These are phyloP conservation scores for Yamadazyma dendronema DNA, from an alignment of 1,139 yeast species.

Conservation along the genomic window DNA sequence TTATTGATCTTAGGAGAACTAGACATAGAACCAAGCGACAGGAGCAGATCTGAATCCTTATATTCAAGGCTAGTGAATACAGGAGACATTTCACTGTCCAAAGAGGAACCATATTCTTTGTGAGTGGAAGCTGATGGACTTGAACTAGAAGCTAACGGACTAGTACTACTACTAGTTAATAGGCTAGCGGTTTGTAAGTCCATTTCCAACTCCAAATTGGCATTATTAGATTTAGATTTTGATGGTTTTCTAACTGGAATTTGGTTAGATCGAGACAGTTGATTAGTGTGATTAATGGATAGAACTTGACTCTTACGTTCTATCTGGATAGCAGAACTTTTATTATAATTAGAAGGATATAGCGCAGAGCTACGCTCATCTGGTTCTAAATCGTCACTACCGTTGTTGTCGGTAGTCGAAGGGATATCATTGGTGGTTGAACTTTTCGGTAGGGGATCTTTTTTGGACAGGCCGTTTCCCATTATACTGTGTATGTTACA, in stretches of 20 bases:
- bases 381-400: slow-evolving; percentile 39
- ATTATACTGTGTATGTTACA: slow-evolving; percentile 19
- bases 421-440: slow-evolving; percentile 16
- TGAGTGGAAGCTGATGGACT: slow-evolving; percentile 5
- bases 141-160: slow-evolving; percentile 23
- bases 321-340: slow-evolving; percentile 19
- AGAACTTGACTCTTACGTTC: slow-evolving; percentile 15
- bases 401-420: slow-evolving; percentile 14
- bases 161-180: slow-evolving; percentile 17
- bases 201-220: slow-evolving; percentile 40
- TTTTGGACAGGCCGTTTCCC: slow-evolving; percentile 64
- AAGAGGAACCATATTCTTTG: slow-evolving; percentile 28
- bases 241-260: slow-evolving; percentile 6
- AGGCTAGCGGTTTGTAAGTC: slow-evolving; percentile 47
- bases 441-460: slow-evolving; percentile 51
- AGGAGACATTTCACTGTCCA: slow-evolving; percentile 42
- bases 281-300: slow-evolving; percentile 10
- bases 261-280: neutral
- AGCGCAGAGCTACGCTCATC: slow-evolving; percentile 49
- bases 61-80: slow-evolving; percentile 36
- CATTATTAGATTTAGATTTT: slow-evolving; percentile 5
- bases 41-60: slow-evolving; percentile 42
- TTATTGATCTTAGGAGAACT: slow-evolving; percentile 11
- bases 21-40: slow-evolving; percentile 23
- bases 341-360: slow-evolving; percentile 24